Percentiles rank a stretch among this genome's conserved stretches.
These are phyloP conservation scores for Colletotrichum musicola DNA, from an alignment of 2,329 filamentous ascomycete genomes.

Conservation along the genomic window DNA sequence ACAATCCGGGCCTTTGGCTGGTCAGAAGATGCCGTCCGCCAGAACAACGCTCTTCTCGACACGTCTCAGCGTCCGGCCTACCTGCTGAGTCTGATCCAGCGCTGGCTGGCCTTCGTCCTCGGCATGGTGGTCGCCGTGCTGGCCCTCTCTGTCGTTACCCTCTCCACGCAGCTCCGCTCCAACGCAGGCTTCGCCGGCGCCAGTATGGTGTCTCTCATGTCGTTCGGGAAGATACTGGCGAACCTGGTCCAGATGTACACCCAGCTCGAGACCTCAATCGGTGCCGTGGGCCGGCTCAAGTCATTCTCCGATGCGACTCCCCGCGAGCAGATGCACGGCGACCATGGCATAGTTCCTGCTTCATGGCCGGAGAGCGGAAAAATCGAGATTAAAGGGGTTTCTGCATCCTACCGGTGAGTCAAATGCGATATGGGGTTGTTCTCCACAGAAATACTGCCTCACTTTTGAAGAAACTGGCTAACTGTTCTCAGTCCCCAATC, in stretches of 20 bases:
- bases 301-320: constrained; percentile 43
- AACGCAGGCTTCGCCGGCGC: constrained; percentile 54
- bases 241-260: constrained; percentile 50
- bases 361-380: constrained; percentile 48
- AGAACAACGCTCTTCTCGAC: constrained; percentile 63
- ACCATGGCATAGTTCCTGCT: constrained; percentile 33
- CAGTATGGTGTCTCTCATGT: constrained; percentile 53
- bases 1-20: constrained; percentile 70
- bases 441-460: too few relatives aligned
- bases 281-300: constrained; percentile 44
- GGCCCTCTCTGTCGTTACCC: constrained; percentile 58
- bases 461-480: too few relatives aligned
- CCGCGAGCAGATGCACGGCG: constrained; percentile 39
- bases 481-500: not conserved
- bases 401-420: constrained; percentile 48
- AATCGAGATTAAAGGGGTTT: constrained; percentile 48
- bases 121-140: constrained; percentile 64
- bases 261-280: constrained; percentile 45
- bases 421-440: not conserved
- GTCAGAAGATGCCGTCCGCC: constrained; percentile 55
- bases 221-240: constrained; percentile 47
- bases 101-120: constrained; percentile 67
- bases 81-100: constrained; percentile 68
- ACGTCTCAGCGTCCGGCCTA: constrained; percentile 69
- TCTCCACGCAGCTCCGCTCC: constrained; percentile 54